Evolutionary conservation across 208 protist genomes (phyloP), one percentile per base, ranked within the genome.

Genomic region (Leishmania tropica): DNA sequence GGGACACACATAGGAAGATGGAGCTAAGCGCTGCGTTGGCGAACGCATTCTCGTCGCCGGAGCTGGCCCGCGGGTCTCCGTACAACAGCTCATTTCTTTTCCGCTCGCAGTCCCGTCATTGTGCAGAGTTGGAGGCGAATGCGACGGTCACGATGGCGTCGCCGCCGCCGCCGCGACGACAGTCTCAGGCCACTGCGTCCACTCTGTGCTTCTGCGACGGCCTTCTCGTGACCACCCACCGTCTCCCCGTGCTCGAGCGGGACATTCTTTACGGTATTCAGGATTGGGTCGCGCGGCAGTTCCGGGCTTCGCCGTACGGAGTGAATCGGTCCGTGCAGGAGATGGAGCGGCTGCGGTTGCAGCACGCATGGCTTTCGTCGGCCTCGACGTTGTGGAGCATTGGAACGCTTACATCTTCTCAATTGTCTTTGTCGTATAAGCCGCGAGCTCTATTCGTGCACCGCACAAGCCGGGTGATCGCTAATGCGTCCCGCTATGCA

Each of bases 371-470:
- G 62, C 45, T 79, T 2, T 54, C 42, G 48, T 75, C 42, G 70
- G 64, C 51, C 13, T 58, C 81, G 28, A 58, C n/a, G 21, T 68
- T 85, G 58, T 85, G 81, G 76, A 31, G 17, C 2, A 58, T 28
- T 10, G 42, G 51, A 2, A 6, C 60, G 28, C 10, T 1, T 8
- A 24, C 24, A 13, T n/a, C 76, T 8, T 56, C 76, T n/a, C 11
- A 31, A 24, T 48, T 56, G 48, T 24, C 56, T 35, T 11, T 62
- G 8, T 51, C 76, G 54, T 87, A 87, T 62, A 58, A 8, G 11
- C 84, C 83, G 51, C 84, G 90, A n/a, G 82, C 83, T 1, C 71
- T 93, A n/a, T 86, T 91, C 51, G 73, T 93, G 28, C 79, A 85
- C 56, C 88, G 90, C 70, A 80, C 76, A 1, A 78, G 70, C 37